A percentile compares a stretch with the other conserved stretches of the same genome.
Evolutionary conservation across 176 grass and related monocot species (phyloP).

Genomic region (Carex parvula): DNA sequence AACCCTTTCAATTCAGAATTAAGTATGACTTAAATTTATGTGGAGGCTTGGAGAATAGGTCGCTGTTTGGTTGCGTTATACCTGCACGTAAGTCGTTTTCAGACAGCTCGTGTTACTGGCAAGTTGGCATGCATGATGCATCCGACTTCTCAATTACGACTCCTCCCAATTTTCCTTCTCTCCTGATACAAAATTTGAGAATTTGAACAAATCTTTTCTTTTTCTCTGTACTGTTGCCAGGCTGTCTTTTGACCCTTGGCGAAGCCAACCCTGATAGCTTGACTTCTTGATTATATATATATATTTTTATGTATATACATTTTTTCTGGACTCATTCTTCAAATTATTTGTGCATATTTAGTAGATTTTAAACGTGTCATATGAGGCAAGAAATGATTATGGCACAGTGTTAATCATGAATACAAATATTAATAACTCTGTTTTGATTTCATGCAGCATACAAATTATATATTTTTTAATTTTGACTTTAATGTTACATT

Average conservation of each 20-base stretch:
- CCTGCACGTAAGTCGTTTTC: constrained; percentile 19
- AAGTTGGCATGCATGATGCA: constrained; percentile 14
- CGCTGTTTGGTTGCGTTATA: constrained; percentile 9
- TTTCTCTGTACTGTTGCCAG: constrained; percentile 11
- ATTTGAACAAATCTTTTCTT: neutral
- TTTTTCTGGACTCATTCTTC: neutral
- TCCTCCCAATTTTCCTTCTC: neutral
- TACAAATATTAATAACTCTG: too few relatives aligned
- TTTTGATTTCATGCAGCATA: too few relatives aligned
- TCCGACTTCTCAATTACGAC: neutral
- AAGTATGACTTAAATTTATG: neutral
- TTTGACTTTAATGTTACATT: neutral
- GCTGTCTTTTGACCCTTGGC: constrained; percentile 10
- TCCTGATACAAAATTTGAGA: constrained; percentile 1
- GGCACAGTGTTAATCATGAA: neutral
- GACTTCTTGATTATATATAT: constrained; percentile 12
- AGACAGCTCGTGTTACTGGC: constrained; percentile 11
- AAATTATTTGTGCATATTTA: neutral
- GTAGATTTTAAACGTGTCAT: neutral
- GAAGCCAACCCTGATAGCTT: neutral
- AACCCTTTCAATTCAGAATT: neutral
- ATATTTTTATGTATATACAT: neutral
- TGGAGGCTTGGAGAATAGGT: neutral
- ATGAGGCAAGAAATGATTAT: neutral
- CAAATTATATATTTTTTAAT: neutral